These are phyloP conservation scores for Samsoniella hepiali DNA, from an alignment of 2,329 filamentous ascomycete species.

Conservation along the genomic window DNA sequence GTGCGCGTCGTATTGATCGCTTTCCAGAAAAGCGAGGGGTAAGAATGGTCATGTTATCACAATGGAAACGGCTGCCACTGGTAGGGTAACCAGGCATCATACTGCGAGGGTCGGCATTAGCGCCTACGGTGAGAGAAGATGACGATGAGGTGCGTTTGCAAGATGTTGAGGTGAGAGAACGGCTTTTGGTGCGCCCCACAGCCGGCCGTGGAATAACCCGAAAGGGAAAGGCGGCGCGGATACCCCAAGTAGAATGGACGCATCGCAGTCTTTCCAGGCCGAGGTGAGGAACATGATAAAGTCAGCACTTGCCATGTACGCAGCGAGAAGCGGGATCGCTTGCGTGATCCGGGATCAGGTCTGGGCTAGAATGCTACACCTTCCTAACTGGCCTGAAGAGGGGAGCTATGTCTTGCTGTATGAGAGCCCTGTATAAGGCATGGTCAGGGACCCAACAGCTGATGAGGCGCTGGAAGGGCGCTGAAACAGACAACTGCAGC, in stretches of 20 bases:
- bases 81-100: background rate
- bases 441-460: background rate
- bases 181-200: background rate
- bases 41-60: background rate
- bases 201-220: background rate
- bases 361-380: background rate
- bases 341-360: background rate
- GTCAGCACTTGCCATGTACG: background rate
- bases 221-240: constrained; percentile 1
- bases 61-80: background rate
- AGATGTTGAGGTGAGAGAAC: background rate
- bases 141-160: constrained; percentile 5
- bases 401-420: too few relatives aligned
- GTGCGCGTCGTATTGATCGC: background rate
- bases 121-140: background rate
- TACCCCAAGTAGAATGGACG: background rate
- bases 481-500: constrained; percentile 1
- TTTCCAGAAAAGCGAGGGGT: background rate
- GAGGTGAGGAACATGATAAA: background rate
- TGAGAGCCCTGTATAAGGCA: too few relatives aligned
- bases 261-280: background rate
- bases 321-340: background rate
- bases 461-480: background rate
- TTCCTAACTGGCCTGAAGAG: too few relatives aligned
- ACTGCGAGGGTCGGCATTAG: background rate